Evolutionary conservation across 2,329 filamentous ascomycete genomes (phyloP).

Genomic region (Aspergillus sp.): DNA sequence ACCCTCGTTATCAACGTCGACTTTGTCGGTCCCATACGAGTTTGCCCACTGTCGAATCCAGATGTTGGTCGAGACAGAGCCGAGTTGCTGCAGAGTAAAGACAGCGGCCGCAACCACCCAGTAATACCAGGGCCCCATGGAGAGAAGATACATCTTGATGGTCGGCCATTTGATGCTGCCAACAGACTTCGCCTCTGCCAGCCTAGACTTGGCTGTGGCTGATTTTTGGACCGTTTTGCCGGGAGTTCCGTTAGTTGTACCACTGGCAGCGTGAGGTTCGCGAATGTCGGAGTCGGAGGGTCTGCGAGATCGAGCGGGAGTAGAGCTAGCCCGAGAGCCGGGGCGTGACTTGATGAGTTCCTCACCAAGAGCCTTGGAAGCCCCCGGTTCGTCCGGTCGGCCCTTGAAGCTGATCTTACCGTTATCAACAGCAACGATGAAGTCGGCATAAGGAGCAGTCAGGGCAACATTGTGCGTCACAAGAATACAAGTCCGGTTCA

Average conservation of each 20-base stretch:
- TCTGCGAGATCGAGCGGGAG: conserved; percentile 71
- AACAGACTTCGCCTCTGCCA: conserved; percentile 74
- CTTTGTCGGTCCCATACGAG: conserved; percentile 65
- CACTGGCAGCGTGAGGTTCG: conserved; percentile 50
- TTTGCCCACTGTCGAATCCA: conserved; percentile 98
- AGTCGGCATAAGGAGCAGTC: conserved; percentile 75
- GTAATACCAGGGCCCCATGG: conserved; percentile 98
- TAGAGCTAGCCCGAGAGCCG: conserved; percentile 68
- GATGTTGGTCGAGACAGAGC: conserved; percentile 81
- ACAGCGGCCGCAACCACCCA: conserved; percentile 75
- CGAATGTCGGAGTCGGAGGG: conserved; percentile 68
- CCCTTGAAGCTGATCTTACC: conserved; percentile 77
- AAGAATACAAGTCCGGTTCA: conserved; percentile 82
- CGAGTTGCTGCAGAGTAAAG: conserved; percentile 80
- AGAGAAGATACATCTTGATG: conserved; percentile 76
- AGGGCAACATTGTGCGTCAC: conserved; percentile 95
- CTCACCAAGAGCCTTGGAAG: conserved; percentile 84
- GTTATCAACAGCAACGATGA: conserved; percentile 83
- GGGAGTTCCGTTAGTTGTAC: conserved; percentile 38
- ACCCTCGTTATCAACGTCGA: conserved; percentile 30
- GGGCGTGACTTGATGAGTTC: conserved; percentile 76
- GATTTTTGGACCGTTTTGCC: conserved; percentile 41
- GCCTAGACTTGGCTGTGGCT: conserved; percentile 47
- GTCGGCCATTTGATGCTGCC: conserved; percentile 88
- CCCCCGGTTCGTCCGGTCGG: conserved; percentile 73